Evolutionary conservation across 140 eudicot genomes (phyloP).

Genomic region (Erigeron philadelphicus): DNA sequence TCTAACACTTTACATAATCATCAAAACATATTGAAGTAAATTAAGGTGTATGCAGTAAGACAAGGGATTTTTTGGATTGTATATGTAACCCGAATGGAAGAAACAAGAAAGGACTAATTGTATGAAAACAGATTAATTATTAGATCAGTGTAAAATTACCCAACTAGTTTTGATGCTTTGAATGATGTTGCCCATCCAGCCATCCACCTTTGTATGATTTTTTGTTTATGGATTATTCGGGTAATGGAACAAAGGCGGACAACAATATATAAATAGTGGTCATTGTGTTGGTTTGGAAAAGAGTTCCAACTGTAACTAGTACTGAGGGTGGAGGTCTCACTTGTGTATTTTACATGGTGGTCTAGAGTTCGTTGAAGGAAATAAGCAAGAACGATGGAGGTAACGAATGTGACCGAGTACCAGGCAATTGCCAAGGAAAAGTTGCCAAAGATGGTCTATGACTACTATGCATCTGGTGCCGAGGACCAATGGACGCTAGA

Average conservation of each 20-base stretch:
- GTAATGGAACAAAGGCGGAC: no score
- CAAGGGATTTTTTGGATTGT: neutral
- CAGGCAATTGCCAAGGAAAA: slow-evolving; percentile 81
- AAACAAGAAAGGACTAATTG: neutral
- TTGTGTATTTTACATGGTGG: slow-evolving; percentile 4
- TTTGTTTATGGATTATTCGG: no score
- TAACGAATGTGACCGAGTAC: slow-evolving; percentile 70
- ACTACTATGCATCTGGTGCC: slow-evolving; percentile 88
- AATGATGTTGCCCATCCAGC: no score
- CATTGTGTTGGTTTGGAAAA: neutral
- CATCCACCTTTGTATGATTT: no score
- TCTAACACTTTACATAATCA: neutral
- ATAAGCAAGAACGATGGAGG: slow-evolving; percentile 40
- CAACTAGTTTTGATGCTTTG: neutral
- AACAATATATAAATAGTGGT: no score
- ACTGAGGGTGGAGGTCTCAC: neutral
- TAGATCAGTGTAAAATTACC: neutral
- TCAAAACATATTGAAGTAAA: neutral
- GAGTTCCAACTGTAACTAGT: neutral
- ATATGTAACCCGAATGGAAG: neutral
- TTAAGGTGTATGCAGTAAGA: neutral
- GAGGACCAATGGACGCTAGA: slow-evolving; percentile 85
- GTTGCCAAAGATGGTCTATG: slow-evolving; percentile 80
- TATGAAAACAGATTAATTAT: neutral
- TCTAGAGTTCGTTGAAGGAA: slow-evolving; percentile 15